Conservation (phyloP, 23 red algal species). For the Cyanidium caldarium region DNA sequence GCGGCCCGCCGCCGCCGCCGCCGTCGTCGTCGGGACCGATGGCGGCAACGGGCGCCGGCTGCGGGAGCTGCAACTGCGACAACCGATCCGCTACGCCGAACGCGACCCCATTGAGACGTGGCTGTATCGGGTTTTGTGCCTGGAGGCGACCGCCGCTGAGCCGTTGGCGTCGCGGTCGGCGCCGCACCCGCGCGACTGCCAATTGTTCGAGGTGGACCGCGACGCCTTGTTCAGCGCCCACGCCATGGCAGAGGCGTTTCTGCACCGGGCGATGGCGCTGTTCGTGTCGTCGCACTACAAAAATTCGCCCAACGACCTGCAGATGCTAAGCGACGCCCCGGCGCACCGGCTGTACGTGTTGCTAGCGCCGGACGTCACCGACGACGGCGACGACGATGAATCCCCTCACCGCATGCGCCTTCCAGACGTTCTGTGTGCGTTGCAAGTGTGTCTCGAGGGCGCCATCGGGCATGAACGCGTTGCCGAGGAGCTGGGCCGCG, state of each 20-base stretch:
- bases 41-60: constrained; percentile 31
- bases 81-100: constrained; percentile 69
- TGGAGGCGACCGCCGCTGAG: constrained; percentile 29
- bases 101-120: constrained; percentile 89
- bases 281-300: constrained; percentile 96
- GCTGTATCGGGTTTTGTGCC: constrained; percentile 78
- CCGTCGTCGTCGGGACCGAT: not conserved
- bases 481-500: constrained; percentile 25
- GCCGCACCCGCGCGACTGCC: constrained; percentile 67
- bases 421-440: constrained; percentile 65
- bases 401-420: too few relatives aligned
- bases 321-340: constrained; percentile 81
- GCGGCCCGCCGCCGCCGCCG: not conserved
- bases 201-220: constrained; percentile 63
- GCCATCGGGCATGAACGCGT: constrained; percentile 38
- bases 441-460: constrained; percentile 91
- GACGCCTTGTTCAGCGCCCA: constrained; percentile 79
- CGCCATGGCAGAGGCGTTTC: constrained; percentile 58
- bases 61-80: constrained; percentile 57
- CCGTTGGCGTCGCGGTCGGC: constrained; percentile 25
- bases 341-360: constrained; percentile 83
- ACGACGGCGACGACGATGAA: too few relatives aligned
- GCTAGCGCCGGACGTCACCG: constrained; percentile 36
- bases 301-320: constrained; percentile 92
- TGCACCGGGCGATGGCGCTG: constrained; percentile 62